Conservation (phyloP, 2,329 filamentous ascomycete genomes). For the Ilyonectria mors-panacis region DNA sequence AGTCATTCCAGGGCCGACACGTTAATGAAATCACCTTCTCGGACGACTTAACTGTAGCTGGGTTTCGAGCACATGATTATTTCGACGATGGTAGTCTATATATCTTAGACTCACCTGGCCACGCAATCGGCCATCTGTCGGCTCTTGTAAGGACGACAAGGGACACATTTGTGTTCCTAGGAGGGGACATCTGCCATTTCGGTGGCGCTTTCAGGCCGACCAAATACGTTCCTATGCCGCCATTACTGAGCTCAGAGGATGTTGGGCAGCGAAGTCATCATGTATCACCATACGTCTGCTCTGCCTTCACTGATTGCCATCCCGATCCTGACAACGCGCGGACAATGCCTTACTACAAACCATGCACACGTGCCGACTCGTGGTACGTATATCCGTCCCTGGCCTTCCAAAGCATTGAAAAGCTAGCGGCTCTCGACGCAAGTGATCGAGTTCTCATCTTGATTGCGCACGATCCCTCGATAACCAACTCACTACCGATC, state of each 20-base stretch:
- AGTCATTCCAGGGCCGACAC: background rate
- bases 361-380: constrained; percentile 19
- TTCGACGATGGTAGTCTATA: constrained; percentile 45
- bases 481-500: background rate
- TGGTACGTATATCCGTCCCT: constrained; percentile 35
- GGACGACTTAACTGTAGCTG: constrained; percentile 46
- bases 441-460: constrained; percentile 32
- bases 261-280: background rate
- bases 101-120: constrained; percentile 42
- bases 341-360: constrained; percentile 12
- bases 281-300: background rate
- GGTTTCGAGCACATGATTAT: constrained; percentile 41
- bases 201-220: constrained; percentile 55
- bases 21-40: constrained; percentile 18
- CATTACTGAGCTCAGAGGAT: constrained; percentile 7
- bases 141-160: constrained; percentile 55
- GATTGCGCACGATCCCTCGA: constrained; percentile 36
- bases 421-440: constrained; percentile 30
- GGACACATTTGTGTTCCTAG: constrained; percentile 59
- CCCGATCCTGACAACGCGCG: background rate
- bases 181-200: constrained; percentile 60
- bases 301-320: constrained; percentile 19
- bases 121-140: constrained; percentile 39
- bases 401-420: constrained; percentile 25
- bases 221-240: constrained; percentile 45